A percentile compares a stretch with the other conserved stretches of the same genome.
Evolutionary conservation across 192 early-diverging fungal species (phyloP).

Genomic region (Backusella sp.): DNA sequence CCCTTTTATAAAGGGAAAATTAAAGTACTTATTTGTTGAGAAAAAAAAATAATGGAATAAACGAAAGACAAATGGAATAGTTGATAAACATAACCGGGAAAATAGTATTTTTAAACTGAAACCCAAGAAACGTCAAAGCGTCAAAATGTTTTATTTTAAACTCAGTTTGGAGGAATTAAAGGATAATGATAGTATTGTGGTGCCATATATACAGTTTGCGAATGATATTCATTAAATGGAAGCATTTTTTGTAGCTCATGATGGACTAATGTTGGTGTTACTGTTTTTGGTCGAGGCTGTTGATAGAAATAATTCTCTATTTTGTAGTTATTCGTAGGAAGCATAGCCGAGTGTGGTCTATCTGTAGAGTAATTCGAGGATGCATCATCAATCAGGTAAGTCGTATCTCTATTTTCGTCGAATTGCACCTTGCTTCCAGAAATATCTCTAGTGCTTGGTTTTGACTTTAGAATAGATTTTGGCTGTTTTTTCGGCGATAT

Average conservation of each 20-base stretch:
- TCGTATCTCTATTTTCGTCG: not conserved
- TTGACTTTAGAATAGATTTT: not conserved
- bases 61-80: not conserved
- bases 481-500: not conserved
- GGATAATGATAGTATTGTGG: not conserved
- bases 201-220: not conserved
- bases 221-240: not conserved
- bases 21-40: not conserved
- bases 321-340: not conserved
- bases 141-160: not conserved
- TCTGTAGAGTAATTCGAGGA: not conserved
- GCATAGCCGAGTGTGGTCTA: not conserved
- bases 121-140: slow-evolving; percentile 6
- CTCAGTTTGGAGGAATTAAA: not conserved
- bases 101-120: slow-evolving; percentile 6
- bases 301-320: not conserved
- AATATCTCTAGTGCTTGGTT: not conserved
- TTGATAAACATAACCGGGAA: not conserved
- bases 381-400: not conserved
- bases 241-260: not conserved
- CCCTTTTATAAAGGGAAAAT: not conserved
- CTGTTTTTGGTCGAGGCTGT: not conserved
- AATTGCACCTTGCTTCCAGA: not conserved
- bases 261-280: not conserved
- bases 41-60: not conserved